Evolutionary conservation across 352 stramenopile species (phyloP), one percentile per base, ranked within the genome.

Genomic region (Pythium pyrilobum): DNA sequence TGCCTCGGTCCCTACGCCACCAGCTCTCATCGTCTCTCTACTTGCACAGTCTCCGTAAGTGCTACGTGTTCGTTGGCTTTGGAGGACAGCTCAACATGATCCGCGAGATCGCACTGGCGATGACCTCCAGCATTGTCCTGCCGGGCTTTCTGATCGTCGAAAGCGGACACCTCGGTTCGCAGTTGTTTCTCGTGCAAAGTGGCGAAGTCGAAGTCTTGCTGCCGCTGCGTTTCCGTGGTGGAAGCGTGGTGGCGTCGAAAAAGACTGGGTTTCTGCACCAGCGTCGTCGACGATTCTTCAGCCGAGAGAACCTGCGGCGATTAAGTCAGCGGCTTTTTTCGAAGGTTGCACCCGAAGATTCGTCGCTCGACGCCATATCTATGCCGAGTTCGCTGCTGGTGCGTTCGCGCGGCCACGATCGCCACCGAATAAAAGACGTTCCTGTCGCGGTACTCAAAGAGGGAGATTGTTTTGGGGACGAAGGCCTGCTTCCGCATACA

Each of bases 381-480:
- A n/a, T n/a, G n/a, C n/a, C n/a, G n/a, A n/a, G n/a, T 37, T 49
- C 7, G 42, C 42, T 9, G 16, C n/a, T 38, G 42, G 18, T n/a
- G 24, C 42, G 42, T 12, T n/a, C 23, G 11, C 46, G 46, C 2
- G 34, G 33, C 1, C 20, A 25, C 2, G 33, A 44, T 34, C 20
- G 34, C 5, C 20, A 44, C 9, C 21, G 46, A 2, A 24, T 25
- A 12, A 33, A 34, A 27, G 46, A 53, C 3, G 20, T 39, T 18
- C 69, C 78, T 2, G 66, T 89, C 23, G 67, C 62, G 1, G 60
- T 82, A 1, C 40, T 87, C 4, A 76, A 74, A 36, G 59, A 69
- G 39, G 62, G 72, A 27, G 71, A 88, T 25, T 85, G 67, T 47
- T 86, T 88, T 33, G 77, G 77, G 9, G 68, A 85, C 45, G 77